Evolutionary conservation across 257 asterid species (phyloP), one percentile per base, ranked within the genome.

Genomic region (Anisodus tanguticus): DNA sequence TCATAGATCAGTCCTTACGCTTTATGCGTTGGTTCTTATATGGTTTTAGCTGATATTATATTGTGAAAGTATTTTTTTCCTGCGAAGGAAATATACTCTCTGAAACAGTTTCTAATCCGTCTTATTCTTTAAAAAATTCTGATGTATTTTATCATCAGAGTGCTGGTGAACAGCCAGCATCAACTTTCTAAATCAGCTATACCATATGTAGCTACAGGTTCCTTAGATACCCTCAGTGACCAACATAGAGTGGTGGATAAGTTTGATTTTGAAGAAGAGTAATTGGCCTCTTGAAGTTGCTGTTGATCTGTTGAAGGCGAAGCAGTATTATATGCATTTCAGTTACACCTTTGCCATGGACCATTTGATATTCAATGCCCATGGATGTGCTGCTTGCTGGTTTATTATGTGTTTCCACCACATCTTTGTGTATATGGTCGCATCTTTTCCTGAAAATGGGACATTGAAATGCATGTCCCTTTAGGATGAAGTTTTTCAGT

Each of bases 201-300:
- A 16, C 79, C 80, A 72, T 72, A 72, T 45, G 59, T 72, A 47
- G 80, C 80, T 1, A 47, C 80, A 72, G 58, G 59, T 47, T 72
- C 80, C 80, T 45, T 71, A 26, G 80, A 72, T 39, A 72, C 80
- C 39, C 80, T 45, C 80, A 45, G 54, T 72, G 80, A 72, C 41
- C 39, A n/a, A 45, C 39, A 19, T 72, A 72, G 19, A 41, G 79
- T 70, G 57, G 16, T 43, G 79, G 57, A 8, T 43, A 71, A 43
- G 79, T 43, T 71, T 71, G 47, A 43, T 71, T 70, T 41, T 71
- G 39, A 71, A 22, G 57, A 71, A 71, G 69, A 19, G 58, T 45
- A n/a, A 45, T 45, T 45, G 79, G n/a, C 39, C 79, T 71, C 79
- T 45, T 47, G 19, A 71, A 71, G 79, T 71, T 71, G 54, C 26